Conservation (phyloP, 2,329 filamentous ascomycete genomes). For the Aspergillus fijiensis region DNA sequence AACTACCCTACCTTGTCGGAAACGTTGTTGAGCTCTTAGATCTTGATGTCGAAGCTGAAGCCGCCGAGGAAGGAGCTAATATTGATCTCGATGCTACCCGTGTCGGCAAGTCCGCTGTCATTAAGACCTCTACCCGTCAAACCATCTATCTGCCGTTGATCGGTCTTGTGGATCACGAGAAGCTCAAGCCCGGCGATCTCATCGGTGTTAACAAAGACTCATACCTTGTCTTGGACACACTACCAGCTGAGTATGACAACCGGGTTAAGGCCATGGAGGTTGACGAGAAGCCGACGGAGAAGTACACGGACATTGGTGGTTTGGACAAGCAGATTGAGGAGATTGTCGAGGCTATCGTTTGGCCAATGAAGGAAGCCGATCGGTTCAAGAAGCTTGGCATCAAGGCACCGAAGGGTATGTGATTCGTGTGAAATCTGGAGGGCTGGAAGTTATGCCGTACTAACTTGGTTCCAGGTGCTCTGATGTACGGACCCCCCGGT, state of each 20-base stretch:
- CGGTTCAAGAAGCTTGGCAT: constrained; percentile 99
- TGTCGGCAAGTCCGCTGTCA: constrained; percentile 96
- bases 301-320: constrained; percentile 96
- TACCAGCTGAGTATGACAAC: constrained; percentile 97
- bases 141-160: constrained; percentile 98
- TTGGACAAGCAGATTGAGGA: constrained; percentile 99
- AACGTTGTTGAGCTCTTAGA: constrained; percentile 98
- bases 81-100: constrained; percentile 96
- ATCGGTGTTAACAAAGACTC: constrained; percentile 99
- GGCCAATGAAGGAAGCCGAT: constrained; percentile 99
- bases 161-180: constrained; percentile 91
- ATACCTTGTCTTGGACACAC: constrained; percentile 92
- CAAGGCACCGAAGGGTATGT: constrained; percentile 93
- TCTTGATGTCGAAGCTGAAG: constrained; percentile 92
- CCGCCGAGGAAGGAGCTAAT: constrained; percentile 95
- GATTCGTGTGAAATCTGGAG: not conserved
- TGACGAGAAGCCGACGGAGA: constrained; percentile 98
- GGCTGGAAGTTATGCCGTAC: not conserved
- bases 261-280: constrained; percentile 99
- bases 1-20: constrained; percentile 96
- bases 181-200: constrained; percentile 90
- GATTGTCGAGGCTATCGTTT: constrained; percentile 95
- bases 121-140: constrained; percentile 97
- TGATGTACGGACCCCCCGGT: constrained; percentile 81
- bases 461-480: constrained; percentile 62